Base-by-base conservation (phyloP, 106 monocot species). In the Allium cepa region DNA sequence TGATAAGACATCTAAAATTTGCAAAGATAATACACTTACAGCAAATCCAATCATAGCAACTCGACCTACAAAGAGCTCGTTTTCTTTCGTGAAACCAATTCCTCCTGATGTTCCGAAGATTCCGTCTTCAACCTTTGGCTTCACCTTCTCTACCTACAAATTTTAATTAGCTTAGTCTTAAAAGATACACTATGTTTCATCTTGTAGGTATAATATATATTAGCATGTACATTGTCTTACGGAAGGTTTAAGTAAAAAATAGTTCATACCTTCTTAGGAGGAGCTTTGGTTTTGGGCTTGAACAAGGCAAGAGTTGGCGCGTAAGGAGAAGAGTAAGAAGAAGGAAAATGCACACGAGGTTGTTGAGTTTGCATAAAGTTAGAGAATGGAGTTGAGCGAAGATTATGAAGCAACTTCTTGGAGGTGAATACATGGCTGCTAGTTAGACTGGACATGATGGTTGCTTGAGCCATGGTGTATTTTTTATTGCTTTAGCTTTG, bases 11-110 rank as follows among this genome's bases (percentile, higher is more conserved):
- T 36, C 36, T 36, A 36, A 36, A 36, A 36, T 36, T 36, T 36
- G 36, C 36, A 36, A 36, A 36, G 6, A 27, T 11, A 60, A 58
- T 66, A 0, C 9, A 79, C 84, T 80, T 60, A 89, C 89, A 10
- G 94, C 96, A 60, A 96, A 96, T 2, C 96, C 96, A 74, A 94
- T 79, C 94, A 94, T 94, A n/a, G 94, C 94, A 27, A 94, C 94
- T 11, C 94, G 82, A 55, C 94, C 94, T 9, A 94, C 94, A 12
- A 94, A 94, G 59, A 94, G 94, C 83, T 94, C 94, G 52, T 94
- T 94, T 72, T 85, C 71, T 69, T 94, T 94, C 11, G 94, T 94
- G 81, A 94, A 94, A 8, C 96, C 96, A 48, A 96, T 96, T 10
- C 96, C 96, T 1, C 96, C 96, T n/a, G 96, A 96, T 12, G 96